Base-by-base conservation (phyloP, 106 monocot species). In the Apostasia ramifera region DNA sequence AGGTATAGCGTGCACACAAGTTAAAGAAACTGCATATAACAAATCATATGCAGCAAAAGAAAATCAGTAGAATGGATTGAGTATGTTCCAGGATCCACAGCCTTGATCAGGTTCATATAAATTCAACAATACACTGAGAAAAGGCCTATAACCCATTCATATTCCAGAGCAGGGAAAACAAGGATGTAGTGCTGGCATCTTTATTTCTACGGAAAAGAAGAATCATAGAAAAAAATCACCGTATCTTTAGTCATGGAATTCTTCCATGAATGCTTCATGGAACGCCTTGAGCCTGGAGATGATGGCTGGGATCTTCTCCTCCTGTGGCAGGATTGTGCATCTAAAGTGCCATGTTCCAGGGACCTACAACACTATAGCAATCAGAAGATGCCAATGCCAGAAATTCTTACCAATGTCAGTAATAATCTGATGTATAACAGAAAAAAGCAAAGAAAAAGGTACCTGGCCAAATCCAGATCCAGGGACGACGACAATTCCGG, bases 391-490 rank as follows among this genome's bases (percentile, higher is more conserved):
- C 4, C 40, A 42, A 62, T 39, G 6, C 43, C 2, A 56, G 52
- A 8, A 8, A 44, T 1, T 9, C 49, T 51, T 26, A 26, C 26
- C 26, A 47, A 1, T 6, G 14, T 13, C 3, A 57, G 6, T 45
- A 53, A 37, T 2, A 47, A 2, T 1, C 10, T 53, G 1, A 80
- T 63, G 0, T 70, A 40, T 38, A 81, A 58, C 55, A 65, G 37
- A 26, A 1, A 39, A 47, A 1, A 53, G n/a, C 0, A 53, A 5
- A 40, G n/a, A 50, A 40, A 52, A 47, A 44, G 65, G 73, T 46
- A 95, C 95, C 88, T 95, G 95, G 44, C 95, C 86, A 59, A 95
- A 95, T 41, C 95, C 95, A 6, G 91, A 86, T 58, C 95, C 95
- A 51, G 95, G 88, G 53, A 95, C 95, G 52, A 95, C 80, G 37